Base-by-base conservation (phyloP, 2,329 filamentous ascomycete genomes). In the Cladosporium sphaerospermum region DNA sequence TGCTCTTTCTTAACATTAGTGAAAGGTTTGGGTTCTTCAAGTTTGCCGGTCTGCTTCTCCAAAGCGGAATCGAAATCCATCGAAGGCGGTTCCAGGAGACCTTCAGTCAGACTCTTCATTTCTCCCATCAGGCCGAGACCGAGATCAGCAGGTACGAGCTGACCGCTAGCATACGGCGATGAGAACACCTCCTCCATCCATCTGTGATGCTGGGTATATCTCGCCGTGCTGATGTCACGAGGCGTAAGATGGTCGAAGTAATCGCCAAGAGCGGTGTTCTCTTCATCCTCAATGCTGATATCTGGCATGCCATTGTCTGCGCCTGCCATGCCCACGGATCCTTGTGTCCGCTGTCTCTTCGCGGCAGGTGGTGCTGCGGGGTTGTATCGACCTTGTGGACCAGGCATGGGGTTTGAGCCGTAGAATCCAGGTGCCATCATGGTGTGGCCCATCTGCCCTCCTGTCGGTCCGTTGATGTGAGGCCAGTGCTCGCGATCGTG, bases 171-270 rank as follows among this genome's bases (percentile, higher is more conserved):
- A 66, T 96, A 96, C 0, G 91, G 89, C 1, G 92, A 97, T 1
- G 88, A 89, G 51, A 97, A 81, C 28, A 99, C 85, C 71, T 99
- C 92, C 66, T 97, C 93, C 89, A 99, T 96, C 93, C 92, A 97
- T 69, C 96, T 89, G 64, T 99, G 92, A 63, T 99, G 95, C 66
- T 96, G 90, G 67, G 86, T 86, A 69, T 96, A 99, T 52, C 93
- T 82, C 58, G 84, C 82, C 56, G 89, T 77, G 61, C 90, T 95
- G 56, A 99, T 86, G 58, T 99, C 93, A 41, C 91, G 82, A 3
- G 91, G 91, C 0, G 89, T 92, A 57, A 96, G 76, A 58, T 89
- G 82, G 66, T 99, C 93, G 64, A 99, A 89, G 67, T 91, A 79
- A 68, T 99, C 93, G 28, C 90, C 90, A 16, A 88, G 79, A 6